Percentiles rank a stretch among this genome's conserved stretches.
phyloP scores from a whole-genome alignment of 108 stramenopile genomes.

The Cyclotella cryptica region DNA sequence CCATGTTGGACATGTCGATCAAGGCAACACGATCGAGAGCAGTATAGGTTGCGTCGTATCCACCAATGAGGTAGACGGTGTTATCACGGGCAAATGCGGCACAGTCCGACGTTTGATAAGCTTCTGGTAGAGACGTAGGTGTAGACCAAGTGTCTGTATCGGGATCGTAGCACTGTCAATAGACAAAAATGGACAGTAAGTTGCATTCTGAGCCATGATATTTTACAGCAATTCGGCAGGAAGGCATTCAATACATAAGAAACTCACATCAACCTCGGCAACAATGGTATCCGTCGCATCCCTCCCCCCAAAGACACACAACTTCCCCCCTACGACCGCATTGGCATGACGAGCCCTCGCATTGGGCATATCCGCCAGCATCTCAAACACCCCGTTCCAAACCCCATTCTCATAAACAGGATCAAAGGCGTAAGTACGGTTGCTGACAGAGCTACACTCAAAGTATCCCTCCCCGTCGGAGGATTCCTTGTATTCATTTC shows the following conservation, averaged over 20 bases:
- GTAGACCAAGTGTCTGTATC: slow-evolving; percentile 60
- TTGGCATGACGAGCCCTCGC: slow-evolving; percentile 63
- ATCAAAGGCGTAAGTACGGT: slow-evolving; percentile 23
- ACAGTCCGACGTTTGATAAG: slow-evolving; percentile 52
- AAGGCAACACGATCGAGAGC: slow-evolving; percentile 37
- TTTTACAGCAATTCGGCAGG: neutral
- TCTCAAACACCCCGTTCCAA: slow-evolving; percentile 37
- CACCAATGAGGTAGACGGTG: slow-evolving; percentile 63
- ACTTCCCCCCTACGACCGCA: slow-evolving; percentile 35
- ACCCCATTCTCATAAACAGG: slow-evolving; percentile 14
- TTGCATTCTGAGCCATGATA: neutral
- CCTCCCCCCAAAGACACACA: slow-evolving; percentile 66
- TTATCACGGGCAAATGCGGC: slow-evolving; percentile 42
- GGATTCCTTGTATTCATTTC: slow-evolving; percentile 33
- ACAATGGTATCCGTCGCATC: slow-evolving; percentile 50
- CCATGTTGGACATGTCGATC: slow-evolving; percentile 27
- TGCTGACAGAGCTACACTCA: slow-evolving; percentile 20
- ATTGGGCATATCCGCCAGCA: slow-evolving; percentile 53
- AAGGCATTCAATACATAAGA: neutral
- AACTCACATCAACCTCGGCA: slow-evolving; percentile 57
- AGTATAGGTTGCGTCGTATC: slow-evolving; percentile 61
- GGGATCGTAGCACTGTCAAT: slow-evolving; percentile 55
- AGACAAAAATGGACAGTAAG: neutral
- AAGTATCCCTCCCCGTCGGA: slow-evolving; percentile 28
- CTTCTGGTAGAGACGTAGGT: slow-evolving; percentile 41